Conservation (phyloP, 1,139 yeast genomes). For the Sugiyamaella paludigena region DNA sequence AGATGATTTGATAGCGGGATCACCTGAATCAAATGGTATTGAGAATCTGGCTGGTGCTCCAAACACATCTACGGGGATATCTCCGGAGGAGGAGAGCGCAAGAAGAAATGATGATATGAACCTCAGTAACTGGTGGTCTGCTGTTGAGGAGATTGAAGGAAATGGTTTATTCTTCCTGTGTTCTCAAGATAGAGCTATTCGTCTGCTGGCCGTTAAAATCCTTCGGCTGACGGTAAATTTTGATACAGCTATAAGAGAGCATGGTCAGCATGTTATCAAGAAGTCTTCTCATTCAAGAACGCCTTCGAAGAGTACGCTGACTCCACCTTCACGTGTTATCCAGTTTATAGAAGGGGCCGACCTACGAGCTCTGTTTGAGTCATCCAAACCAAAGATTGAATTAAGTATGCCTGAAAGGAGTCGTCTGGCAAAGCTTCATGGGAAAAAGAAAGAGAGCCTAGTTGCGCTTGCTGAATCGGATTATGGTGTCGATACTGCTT, state of each 20-base stretch:
- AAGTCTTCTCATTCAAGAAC: conserved; percentile 20
- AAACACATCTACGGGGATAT: too few species aligned
- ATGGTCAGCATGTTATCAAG: conserved; percentile 20
- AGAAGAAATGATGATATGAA: conserved; percentile 66
- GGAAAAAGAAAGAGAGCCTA: conserved; percentile 56
- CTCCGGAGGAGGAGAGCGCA: conserved; percentile 34
- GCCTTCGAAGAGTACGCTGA: conserved; percentile 32
- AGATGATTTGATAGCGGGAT: conserved; percentile 28
- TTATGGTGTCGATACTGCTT: conserved; percentile 90
- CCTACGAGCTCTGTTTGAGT: conserved; percentile 56
- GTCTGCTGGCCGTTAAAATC: conserved; percentile 73
- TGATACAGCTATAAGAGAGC: conserved; percentile 66
- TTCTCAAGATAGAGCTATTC: conserved; percentile 74
- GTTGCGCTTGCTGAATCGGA: conserved; percentile 82
- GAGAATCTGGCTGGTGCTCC: not conserved
- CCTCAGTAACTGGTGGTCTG: conserved; percentile 73
- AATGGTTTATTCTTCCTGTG: conserved; percentile 90
- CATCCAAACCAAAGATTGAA: conserved; percentile 51
- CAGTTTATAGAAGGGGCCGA: conserved; percentile 73
- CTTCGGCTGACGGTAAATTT: conserved; percentile 75
- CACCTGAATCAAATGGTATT: conserved; percentile 24
- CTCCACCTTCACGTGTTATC: conserved; percentile 77
- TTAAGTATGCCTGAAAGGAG: conserved; percentile 80
- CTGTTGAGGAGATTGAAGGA: conserved; percentile 93
- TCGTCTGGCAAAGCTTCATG: conserved; percentile 61